Percentiles rank a stretch among this genome's conserved stretches.
Evolutionary conservation across 306 rosid genomes (phyloP).

Genomic region (Sechiopsis laciniata): DNA sequence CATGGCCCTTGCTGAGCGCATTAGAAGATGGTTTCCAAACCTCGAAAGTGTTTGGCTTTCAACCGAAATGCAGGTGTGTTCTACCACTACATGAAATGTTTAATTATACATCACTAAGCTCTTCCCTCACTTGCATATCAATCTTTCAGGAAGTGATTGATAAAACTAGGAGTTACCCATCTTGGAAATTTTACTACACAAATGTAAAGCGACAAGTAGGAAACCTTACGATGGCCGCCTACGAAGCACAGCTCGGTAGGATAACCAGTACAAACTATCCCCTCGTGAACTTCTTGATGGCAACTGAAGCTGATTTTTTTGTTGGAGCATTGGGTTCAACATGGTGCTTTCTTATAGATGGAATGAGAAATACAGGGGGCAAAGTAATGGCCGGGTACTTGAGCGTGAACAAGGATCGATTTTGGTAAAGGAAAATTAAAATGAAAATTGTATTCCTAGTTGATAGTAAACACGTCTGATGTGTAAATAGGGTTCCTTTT

Average conservation of each 20-base stretch:
- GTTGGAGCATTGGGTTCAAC: constrained; percentile 90
- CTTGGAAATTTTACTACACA: constrained; percentile 66
- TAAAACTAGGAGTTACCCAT: constrained; percentile 40
- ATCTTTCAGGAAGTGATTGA: constrained; percentile 59
- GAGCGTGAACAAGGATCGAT: constrained; percentile 88
- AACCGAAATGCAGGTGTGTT: constrained; percentile 68
- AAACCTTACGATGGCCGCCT: constrained; percentile 57
- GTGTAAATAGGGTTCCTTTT: background rate
- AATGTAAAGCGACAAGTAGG: constrained; percentile 54
- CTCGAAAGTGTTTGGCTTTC: constrained; percentile 67
- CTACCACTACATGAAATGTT: background rate
- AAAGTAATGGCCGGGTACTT: constrained; percentile 90
- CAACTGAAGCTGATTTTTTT: constrained; percentile 72
- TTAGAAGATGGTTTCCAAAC: constrained; percentile 64
- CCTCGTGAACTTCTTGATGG: constrained; percentile 89
- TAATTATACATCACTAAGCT: background rate
- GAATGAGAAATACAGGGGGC: constrained; percentile 95
- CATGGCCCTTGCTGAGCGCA: constrained; percentile 58
- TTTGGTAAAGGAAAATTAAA: constrained; percentile 44
- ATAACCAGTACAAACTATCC: constrained; percentile 80
- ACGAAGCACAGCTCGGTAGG: constrained; percentile 72
- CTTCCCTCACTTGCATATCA: background rate
- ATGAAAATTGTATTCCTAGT: background rate
- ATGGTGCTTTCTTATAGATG: constrained; percentile 89
- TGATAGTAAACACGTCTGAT: background rate